Evolutionary conservation across 2,329 filamentous ascomycete genomes (phyloP), one percentile per base, ranked within the genome.

Genomic region (Rugonectria rugulosa): DNA sequence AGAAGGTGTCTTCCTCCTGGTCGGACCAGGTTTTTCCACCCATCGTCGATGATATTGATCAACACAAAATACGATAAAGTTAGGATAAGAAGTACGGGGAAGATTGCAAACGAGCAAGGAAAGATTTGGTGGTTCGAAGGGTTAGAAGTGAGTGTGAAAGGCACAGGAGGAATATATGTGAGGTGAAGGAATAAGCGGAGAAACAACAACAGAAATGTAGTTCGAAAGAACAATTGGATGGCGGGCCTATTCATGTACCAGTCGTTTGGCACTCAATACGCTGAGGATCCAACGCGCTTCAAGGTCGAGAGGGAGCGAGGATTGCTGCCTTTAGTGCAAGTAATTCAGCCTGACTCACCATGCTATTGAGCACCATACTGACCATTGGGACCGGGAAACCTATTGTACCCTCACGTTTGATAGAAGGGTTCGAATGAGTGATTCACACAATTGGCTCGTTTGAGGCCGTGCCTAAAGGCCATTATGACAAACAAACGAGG

Each of bases 21-120:
- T 53, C 53, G 0, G 78, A 76, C 82, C 82, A 85, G 5, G 76
- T 69, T 57, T 77, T 82, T 20, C 80, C 81, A 5, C 77, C 80
- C 81, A 84, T 82, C 20, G 21, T 74, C 41, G 17, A 24, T 29
- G 21, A 20, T 8, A 23, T 40, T 20, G 20, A 24, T 10, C 19
- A 20, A 11, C 10, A 12, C 23, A n/a, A 27, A 9, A 15, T 41
- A 15, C n/a, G 38, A n/a, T n/a, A n/a, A n/a, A n/a, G n/a, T n/a
- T n/a, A 27, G 15, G 11, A 20, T 4, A 19, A 7, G 19, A 12
- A 32, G 20, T 4, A 26, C 7, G 20, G 12, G 26, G 10, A 38
- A 29, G 4, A 14, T 21, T 17, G 23, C 9, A 23, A 11, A 6
- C n/a, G 27, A 20, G 14, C 4, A 15, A 37, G 24, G 40, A 14